phyloP scores from a whole-genome alignment of 208 protist species.

The Endotrypanum monterogeii region DNA sequence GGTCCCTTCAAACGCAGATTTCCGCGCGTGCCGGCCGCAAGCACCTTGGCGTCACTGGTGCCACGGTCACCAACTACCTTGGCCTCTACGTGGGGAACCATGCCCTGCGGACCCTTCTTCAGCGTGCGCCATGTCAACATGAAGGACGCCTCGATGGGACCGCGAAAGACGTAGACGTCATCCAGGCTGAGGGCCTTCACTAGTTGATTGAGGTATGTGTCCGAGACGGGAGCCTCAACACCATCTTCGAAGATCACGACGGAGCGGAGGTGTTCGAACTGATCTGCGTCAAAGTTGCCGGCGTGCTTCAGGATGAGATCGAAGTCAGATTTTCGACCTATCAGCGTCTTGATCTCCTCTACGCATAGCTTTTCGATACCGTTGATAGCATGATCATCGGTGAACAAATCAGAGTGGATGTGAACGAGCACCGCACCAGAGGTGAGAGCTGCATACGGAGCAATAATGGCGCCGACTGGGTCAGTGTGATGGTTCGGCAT shows the following conservation, averaged over 20 bases:
- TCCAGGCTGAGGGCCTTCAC: conserved; percentile 74
- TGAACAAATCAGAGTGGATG: conserved; percentile 89
- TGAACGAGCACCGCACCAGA: conserved; percentile 87
- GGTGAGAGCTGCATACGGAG: conserved; percentile 86
- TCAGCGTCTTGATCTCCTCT: conserved; percentile 83
- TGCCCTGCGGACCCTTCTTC: conserved; percentile 62
- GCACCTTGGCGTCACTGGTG: conserved; percentile 85
- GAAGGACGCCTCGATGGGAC: conserved; percentile 80
- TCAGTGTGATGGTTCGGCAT: conserved; percentile 90
- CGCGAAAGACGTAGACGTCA: conserved; percentile 89
- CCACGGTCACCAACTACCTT: conserved; percentile 91
- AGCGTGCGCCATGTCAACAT: conserved; percentile 83
- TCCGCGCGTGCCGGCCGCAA: conserved; percentile 79
- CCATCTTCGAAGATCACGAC: conserved; percentile 88
- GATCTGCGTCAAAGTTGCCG: conserved; percentile 87
- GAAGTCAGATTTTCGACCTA: conserved; percentile 81
- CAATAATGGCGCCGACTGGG: conserved; percentile 85
- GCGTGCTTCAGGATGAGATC: conserved; percentile 88
- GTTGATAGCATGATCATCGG: conserved; percentile 91
- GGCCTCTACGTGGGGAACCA: conserved; percentile 84
- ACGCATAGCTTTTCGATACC: conserved; percentile 90
- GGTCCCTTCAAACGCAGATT: conserved; percentile 90
- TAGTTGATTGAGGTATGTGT: conserved; percentile 82
- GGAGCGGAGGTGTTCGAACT: conserved; percentile 84
- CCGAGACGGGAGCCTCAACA: conserved; percentile 46